A percentile compares a stretch with the other conserved stretches of the same genome.
Evolutionary conservation across 1,284 basidiomycete species (phyloP).

Genomic region (Apiotrichum gamsii): DNA sequence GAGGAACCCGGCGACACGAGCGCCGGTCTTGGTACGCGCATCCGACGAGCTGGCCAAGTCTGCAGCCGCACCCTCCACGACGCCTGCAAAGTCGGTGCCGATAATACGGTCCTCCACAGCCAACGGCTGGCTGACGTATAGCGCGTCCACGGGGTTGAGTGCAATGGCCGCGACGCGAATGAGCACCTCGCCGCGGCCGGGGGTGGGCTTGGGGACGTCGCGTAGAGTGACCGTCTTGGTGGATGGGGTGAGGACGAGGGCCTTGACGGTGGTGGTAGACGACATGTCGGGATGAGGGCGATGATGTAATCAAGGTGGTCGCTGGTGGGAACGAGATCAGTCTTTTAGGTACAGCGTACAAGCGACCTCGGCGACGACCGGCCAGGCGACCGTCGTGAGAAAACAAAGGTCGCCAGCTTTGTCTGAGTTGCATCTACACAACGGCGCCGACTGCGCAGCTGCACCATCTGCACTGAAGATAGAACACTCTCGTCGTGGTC

Average conservation of each 20-base stretch:
- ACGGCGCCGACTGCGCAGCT: too few species aligned
- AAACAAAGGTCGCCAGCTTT: too few species aligned
- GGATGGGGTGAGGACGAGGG: slow-evolving; percentile 1
- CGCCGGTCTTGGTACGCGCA: not conserved
- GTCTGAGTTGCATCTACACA: too few species aligned
- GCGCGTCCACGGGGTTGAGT: slow-evolving; percentile 13
- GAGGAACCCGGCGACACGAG: slow-evolving; percentile 7
- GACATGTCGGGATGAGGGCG: too few species aligned
- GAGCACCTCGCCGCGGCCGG: slow-evolving; percentile 1
- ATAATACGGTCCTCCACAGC: slow-evolving; percentile 3
- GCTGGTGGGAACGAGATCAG: too few species aligned
- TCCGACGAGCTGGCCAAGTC: not conserved
- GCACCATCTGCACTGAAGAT: too few species aligned
- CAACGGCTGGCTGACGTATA: slow-evolving; percentile 3
- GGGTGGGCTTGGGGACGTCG: not conserved
- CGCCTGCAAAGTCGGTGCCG: slow-evolving; percentile 14
- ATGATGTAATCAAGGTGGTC: too few species aligned
- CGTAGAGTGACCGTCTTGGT: not conserved
- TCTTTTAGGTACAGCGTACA: too few species aligned
- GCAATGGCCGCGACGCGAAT: slow-evolving; percentile 9
- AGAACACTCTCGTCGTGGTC: too few species aligned
- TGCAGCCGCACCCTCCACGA: not conserved
- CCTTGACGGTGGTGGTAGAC: not conserved
- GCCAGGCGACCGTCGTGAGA: too few species aligned
- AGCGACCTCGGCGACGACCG: too few species aligned